These are phyloP conservation scores for Maudiozyma barnettii DNA, from an alignment of 805 yeast genomes.

Conservation along the genomic window DNA sequence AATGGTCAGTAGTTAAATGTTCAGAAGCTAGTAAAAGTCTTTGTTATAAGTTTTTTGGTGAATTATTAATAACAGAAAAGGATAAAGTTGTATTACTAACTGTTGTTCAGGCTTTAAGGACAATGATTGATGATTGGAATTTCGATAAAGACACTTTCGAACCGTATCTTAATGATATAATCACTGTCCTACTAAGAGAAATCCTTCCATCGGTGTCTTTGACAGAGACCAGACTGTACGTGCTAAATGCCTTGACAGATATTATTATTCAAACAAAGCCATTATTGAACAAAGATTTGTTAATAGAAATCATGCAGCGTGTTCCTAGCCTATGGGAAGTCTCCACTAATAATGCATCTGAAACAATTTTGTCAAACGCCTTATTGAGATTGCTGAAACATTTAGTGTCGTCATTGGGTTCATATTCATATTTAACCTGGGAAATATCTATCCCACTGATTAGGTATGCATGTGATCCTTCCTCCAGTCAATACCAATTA, in stretches of 20 bases:
- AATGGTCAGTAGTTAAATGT: conserved; percentile 69
- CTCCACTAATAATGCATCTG: conserved; percentile 30
- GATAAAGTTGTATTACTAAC: conserved; percentile 79
- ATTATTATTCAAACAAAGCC: conserved; percentile 60
- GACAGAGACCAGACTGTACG: conserved; percentile 69
- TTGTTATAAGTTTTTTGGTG: conserved; percentile 49
- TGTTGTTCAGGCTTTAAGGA: conserved; percentile 58
- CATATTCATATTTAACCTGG: conserved; percentile 40
- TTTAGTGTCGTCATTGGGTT: conserved; percentile 46
- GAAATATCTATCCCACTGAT: conserved; percentile 58
- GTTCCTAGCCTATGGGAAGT: conserved; percentile 75
- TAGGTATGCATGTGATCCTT: conserved; percentile 49
- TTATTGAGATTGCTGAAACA: conserved; percentile 49
- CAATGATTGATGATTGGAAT: conserved; percentile 78
- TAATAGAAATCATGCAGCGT: conserved; percentile 42
- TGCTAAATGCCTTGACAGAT: conserved; percentile 58
- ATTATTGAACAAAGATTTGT: conserved; percentile 40
- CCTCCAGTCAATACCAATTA: conserved; percentile 44
- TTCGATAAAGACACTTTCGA: conserved; percentile 59
- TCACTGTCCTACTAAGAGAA: conserved; percentile 37
- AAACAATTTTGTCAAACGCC: conserved; percentile 39
- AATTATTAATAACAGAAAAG: conserved; percentile 41
- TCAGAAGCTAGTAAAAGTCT: conserved; percentile 46
- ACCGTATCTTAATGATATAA: conserved; percentile 50
- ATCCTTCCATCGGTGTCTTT: conserved; percentile 42